Evolutionary conservation across 106 monocot species (phyloP), one percentile per base, ranked within the genome.

Genomic region (Dioscorea alata): DNA sequence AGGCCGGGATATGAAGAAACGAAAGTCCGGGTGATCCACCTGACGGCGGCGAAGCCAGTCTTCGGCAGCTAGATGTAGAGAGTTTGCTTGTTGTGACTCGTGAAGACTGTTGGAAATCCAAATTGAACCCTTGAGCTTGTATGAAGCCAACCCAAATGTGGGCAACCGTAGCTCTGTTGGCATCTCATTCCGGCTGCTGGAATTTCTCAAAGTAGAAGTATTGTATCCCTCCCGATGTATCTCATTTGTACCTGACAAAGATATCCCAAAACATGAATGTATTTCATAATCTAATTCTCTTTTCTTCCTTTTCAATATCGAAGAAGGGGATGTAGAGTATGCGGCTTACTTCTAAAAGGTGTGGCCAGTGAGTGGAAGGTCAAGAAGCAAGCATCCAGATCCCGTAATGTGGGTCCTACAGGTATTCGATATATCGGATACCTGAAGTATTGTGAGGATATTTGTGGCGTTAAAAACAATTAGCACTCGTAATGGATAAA

Each of bases 351-450:
- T 81, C 80, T 74, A 14, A 61, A 64, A 13, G 79, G 75, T 57
- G 83, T 86, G 0, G 91, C 75, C 19, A 96, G 72, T 2, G 71
- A 69, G 63, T 96, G 91, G 63, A 84, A 96, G 48, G 88, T 91
- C 66, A 96, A 73, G 71, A 96, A 96, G 60, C 91, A 91, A 24
- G 95, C 88, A 71, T 91, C 95, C 75, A 96, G 70, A 76, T 97
- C 96, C 67, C 74, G 70, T 63, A 97, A 71, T 49, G 92, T 97
- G 24, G 86, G 84, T 24, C 96, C 96, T 12, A 73, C 92, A 8
- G 96, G 96, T 84, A 97, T 97, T 72, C 96, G 72, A 68, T 97
- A 97, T 66, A 97, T 97, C 2, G 96, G 96, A 61, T 97, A 97
- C 96, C 96, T 96, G 76, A 23, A 28, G 28, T 28, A 28, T 28